phyloP scores from a whole-genome alignment of 2,329 filamentous ascomycete genomes.

The Clarireedia hainanense region DNA sequence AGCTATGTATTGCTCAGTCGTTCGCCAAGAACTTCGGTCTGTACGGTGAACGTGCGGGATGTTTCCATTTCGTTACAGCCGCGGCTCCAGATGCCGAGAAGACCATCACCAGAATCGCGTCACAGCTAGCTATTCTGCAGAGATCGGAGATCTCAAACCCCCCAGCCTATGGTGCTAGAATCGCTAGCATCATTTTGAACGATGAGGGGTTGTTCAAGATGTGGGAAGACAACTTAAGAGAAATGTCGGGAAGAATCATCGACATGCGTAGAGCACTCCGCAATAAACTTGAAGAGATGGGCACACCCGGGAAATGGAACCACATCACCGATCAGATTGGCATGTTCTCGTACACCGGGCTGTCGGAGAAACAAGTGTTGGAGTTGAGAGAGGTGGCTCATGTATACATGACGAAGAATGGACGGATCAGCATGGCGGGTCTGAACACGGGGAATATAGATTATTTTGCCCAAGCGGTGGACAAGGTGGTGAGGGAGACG shows the following conservation, averaged over 20 bases:
- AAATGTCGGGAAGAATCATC: slow-evolving; percentile 94
- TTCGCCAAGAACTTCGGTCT: slow-evolving; percentile 98
- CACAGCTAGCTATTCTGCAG: slow-evolving; percentile 88
- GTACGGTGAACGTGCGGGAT: slow-evolving; percentile 92
- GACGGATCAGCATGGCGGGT: slow-evolving; percentile 97
- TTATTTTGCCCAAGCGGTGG: slow-evolving; percentile 84
- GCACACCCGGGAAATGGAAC: slow-evolving; percentile 86
- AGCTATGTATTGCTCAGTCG: slow-evolving; percentile 80
- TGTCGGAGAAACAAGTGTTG: slow-evolving; percentile 65
- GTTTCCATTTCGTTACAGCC: slow-evolving; percentile 85
- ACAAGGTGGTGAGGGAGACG: slow-evolving; percentile 60
- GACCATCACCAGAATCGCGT: slow-evolving; percentile 58
- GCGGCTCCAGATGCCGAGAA: slow-evolving; percentile 59
- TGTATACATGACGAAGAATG: slow-evolving; percentile 95
- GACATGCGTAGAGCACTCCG: slow-evolving; percentile 78
- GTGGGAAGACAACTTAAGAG: slow-evolving; percentile 82
- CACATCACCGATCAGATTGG: slow-evolving; percentile 98
- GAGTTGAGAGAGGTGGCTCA: slow-evolving; percentile 64
- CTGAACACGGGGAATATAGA: slow-evolving; percentile 87
- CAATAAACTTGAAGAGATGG: slow-evolving; percentile 71
- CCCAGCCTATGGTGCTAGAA: slow-evolving; percentile 85
- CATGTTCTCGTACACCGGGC: slow-evolving; percentile 95
- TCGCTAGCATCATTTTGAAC: slow-evolving; percentile 79
- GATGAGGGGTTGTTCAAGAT: slow-evolving; percentile 73
- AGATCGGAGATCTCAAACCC: slow-evolving; percentile 97